phyloP scores from a whole-genome alignment of 108 stramenopile species.

The Craspedostauros australis region DNA sequence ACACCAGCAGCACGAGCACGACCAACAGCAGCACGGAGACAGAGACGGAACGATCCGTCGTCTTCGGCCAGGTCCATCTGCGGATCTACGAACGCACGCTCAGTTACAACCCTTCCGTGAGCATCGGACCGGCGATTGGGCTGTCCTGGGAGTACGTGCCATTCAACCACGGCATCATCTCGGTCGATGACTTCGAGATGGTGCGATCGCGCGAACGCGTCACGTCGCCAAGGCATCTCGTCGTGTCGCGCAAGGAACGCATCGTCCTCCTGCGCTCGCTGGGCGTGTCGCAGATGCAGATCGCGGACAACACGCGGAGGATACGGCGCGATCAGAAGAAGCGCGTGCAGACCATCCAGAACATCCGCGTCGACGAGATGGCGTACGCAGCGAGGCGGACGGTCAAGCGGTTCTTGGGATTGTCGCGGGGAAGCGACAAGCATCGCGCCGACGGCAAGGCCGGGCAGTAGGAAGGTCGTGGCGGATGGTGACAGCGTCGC shows the following conservation, averaged over 20 bases:
- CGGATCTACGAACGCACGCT: conserved; percentile 45
- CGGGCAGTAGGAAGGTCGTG: too few relatives aligned
- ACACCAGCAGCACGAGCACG: too few relatives aligned
- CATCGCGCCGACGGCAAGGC: too few relatives aligned
- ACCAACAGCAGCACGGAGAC: too few relatives aligned
- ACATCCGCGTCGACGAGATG: conserved; percentile 18
- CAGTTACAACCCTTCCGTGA: conserved; percentile 60
- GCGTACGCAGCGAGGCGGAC: conserved; percentile 12
- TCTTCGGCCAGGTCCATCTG: conserved; percentile 34
- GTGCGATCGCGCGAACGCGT: conserved; percentile 1
- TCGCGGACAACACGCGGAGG: conserved; percentile 15
- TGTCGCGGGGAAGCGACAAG: neutral
- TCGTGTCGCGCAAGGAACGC: conserved; percentile 5
- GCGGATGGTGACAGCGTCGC: too few relatives aligned
- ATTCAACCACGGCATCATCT: conserved; percentile 7
- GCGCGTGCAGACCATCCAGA: conserved; percentile 24
- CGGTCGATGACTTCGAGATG: conserved; percentile 34
- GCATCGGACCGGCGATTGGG: conserved; percentile 46
- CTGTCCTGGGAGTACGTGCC: conserved; percentile 57
- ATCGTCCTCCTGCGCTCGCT: conserved; percentile 1
- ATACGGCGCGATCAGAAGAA: conserved; percentile 18
- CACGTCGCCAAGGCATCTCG: conserved; percentile 2
- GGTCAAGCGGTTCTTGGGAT: conserved; percentile 13
- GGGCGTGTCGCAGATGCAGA: conserved; percentile 16
- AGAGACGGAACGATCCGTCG: conserved; percentile 11